Conservation (phyloP, 345 rosid genomes). For the Leavenworthia alabamica region DNA sequence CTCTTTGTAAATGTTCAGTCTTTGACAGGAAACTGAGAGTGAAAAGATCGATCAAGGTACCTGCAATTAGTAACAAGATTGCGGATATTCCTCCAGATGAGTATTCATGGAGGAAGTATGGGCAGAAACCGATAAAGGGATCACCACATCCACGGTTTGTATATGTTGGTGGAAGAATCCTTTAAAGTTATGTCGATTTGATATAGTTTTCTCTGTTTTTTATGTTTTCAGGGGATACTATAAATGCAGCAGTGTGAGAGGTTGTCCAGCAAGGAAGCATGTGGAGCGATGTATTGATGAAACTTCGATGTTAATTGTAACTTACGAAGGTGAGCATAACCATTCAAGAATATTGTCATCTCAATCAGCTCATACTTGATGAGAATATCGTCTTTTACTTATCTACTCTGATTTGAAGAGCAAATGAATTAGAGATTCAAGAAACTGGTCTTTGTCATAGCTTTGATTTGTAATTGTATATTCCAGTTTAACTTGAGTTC, state of each 20-base stretch:
- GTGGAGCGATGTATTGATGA: constrained; percentile 77
- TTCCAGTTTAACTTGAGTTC: constrained; percentile 14
- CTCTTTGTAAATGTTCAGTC: constrained; percentile 1
- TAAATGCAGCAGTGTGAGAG: constrained; percentile 73
- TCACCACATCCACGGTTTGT: constrained; percentile 74
- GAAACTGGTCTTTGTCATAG: constrained; percentile 3
- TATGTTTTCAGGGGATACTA: constrained; percentile 64
- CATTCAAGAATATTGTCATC: constrained; percentile 51
- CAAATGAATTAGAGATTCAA: not conserved
- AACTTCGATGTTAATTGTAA: constrained; percentile 67
- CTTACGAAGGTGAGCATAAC: constrained; percentile 74
- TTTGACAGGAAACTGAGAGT: constrained; percentile 51
- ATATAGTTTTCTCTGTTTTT: not conserved
- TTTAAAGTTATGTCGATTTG: not conserved
- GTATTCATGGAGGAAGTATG: constrained; percentile 80
- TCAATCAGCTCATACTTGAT: constrained; percentile 54
- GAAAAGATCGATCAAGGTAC: constrained; percentile 69
- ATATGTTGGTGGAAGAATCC: not conserved
- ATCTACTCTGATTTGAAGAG: constrained; percentile 13
- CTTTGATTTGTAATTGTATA: constrained; percentile 28
- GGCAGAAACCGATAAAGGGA: constrained; percentile 80
- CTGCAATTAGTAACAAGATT: constrained; percentile 78
- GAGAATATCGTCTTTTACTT: not conserved
- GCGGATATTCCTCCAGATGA: constrained; percentile 88
- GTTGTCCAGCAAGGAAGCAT: constrained; percentile 84